These are phyloP conservation scores for Sporopachydermia quercuum DNA, from an alignment of 805 yeast species.

Conservation along the genomic window DNA sequence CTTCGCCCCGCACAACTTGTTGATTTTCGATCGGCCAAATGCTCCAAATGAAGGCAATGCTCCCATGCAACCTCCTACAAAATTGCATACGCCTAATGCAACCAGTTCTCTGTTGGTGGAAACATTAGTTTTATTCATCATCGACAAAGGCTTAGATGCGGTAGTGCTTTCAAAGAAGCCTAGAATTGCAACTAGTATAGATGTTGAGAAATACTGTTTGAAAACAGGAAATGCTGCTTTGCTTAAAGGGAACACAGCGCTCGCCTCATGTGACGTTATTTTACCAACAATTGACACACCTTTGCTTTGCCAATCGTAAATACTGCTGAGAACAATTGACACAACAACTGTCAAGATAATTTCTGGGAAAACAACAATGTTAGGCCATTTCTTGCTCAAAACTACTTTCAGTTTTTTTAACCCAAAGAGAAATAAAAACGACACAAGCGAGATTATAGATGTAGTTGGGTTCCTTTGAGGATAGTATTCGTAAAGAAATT, in stretches of 20 bases:
- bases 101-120: conserved; percentile 30
- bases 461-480: conserved; percentile 19
- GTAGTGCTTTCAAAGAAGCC: conserved; percentile 33
- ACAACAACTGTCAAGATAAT: conserved; percentile 13
- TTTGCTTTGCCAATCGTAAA: conserved; percentile 21
- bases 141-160: conserved; percentile 28
- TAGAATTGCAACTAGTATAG: conserved; percentile 28
- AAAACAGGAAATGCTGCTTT: conserved; percentile 16
- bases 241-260: conserved; percentile 18
- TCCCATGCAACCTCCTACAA: conserved; percentile 20
- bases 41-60: conserved; percentile 32
- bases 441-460: conserved; percentile 19
- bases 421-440: conserved; percentile 18
- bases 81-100: conserved; percentile 27
- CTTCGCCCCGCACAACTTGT: conserved; percentile 29
- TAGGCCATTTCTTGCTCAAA: conserved; percentile 8
- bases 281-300: conserved; percentile 26
- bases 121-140: conserved; percentile 27
- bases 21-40: conserved; percentile 29
- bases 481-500: conserved; percentile 19
- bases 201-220: conserved; percentile 21
- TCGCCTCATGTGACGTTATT: conserved; percentile 12
- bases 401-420: conserved; percentile 16
- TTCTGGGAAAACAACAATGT: neutral
- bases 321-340: conserved; percentile 19